A percentile compares a stretch with the other conserved stretches of the same genome.
phyloP scores from a whole-genome alignment of 2,329 filamentous ascomycete species.

The Trichothecium roseum region DNA sequence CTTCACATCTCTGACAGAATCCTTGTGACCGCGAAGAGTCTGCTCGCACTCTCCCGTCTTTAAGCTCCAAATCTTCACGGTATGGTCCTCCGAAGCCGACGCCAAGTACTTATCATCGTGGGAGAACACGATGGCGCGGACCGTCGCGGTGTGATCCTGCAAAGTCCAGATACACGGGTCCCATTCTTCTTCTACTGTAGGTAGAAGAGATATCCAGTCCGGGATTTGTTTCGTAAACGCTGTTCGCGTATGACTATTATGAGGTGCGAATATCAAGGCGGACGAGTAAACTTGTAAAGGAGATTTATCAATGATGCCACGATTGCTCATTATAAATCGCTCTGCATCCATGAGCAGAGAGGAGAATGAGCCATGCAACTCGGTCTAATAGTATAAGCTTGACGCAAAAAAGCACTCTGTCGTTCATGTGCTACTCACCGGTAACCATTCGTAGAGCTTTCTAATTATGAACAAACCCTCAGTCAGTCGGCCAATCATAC shows the following conservation, averaged over 20 bases:
- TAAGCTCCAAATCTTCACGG: background rate
- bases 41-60: constrained; percentile 2
- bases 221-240: constrained; percentile 7
- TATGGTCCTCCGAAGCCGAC: constrained; percentile 4
- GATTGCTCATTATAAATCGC: constrained; percentile 7
- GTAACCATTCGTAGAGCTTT: background rate
- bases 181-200: constrained; percentile 9
- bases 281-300: constrained; percentile 18
- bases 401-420: background rate
- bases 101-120: background rate
- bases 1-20: constrained; percentile 1
- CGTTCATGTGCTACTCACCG: background rate
- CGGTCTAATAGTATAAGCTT: background rate
- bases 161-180: background rate
- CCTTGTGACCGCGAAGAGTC: constrained; percentile 4
- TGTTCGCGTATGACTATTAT: constrained; percentile 8
- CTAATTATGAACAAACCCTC: background rate
- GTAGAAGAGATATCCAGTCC: constrained; percentile 8
- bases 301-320: constrained; percentile 3
- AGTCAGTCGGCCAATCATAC: constrained; percentile 15
- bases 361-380: background rate
- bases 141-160: background rate
- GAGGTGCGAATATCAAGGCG: constrained; percentile 13
- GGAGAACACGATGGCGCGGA: constrained; percentile 1
- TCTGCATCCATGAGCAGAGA: constrained; percentile 5